Evolutionary conservation across 352 stramenopile genomes (phyloP).

Genomic region (Globisporangium echinulatum): DNA sequence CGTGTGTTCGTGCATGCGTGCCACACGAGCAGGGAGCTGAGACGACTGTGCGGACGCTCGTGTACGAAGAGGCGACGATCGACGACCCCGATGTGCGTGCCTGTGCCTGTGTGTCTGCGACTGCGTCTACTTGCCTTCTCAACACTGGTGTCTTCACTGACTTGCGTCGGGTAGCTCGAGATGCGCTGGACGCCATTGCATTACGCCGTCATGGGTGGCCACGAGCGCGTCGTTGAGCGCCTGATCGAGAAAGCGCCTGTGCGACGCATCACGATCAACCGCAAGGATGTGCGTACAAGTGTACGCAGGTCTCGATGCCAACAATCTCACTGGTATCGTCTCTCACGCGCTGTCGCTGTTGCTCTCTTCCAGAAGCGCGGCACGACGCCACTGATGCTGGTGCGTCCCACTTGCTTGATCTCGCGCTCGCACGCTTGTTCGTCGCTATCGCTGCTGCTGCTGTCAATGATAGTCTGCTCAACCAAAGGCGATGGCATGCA

Average conservation of each 20-base stretch:
- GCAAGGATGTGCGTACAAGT: constrained; percentile 46
- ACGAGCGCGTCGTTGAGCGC: constrained; percentile 39
- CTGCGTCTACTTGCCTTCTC: not conserved
- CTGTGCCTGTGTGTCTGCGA: not conserved
- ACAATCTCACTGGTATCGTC: no score
- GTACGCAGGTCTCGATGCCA: not conserved
- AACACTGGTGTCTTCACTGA: not conserved
- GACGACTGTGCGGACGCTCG: constrained; percentile 39
- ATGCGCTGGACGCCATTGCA: constrained; percentile 79
- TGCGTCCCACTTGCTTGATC: constrained; percentile 11
- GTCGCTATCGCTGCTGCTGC: not conserved
- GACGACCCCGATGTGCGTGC: constrained; percentile 65
- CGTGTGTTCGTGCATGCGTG: no score
- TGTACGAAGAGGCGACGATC: constrained; percentile 69
- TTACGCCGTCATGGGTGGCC: constrained; percentile 70
- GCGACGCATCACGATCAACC: constrained; percentile 73
- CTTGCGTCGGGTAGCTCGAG: constrained; percentile 32
- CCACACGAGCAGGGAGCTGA: constrained; percentile 35
- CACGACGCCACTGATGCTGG: constrained; percentile 74
- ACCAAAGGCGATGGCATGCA: not conserved
- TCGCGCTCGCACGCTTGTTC: no score
- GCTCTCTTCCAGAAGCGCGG: constrained; percentile 44
- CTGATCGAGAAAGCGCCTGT: constrained; percentile 68
- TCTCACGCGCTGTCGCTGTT: no score
- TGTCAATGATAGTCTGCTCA: not conserved